Evolutionary conservation across 2,329 filamentous ascomycete genomes (phyloP), one percentile per base, ranked within the genome.

Genomic region (Graphiopsis chlorocephala): DNA sequence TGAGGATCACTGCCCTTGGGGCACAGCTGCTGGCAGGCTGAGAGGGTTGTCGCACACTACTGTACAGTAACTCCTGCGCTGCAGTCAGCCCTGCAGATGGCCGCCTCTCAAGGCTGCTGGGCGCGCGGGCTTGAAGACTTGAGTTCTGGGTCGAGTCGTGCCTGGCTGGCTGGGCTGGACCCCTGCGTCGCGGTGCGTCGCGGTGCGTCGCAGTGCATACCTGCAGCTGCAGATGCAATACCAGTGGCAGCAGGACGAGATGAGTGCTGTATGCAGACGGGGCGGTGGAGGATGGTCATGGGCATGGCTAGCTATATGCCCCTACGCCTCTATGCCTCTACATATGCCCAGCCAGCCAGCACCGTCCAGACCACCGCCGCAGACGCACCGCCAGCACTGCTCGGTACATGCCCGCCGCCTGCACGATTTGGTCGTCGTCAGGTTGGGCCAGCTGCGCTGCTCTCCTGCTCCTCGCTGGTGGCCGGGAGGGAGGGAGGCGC

Each of bases 111-210:
- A 52, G 59, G 59, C 59, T 61, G 59, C 59, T 61, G 47, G 59
- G 59, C 59, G 42, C 59, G 48, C 45, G 35, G 60, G 60, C 60
- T 62, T 62, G 60, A 62, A 62, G 60, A 62, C 60, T 53, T 55
- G 47, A 38, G 60, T 62, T 62, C 60, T 62, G 33, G 60, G 38
- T 45, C 60, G 48, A 53, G 23, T n/a, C 25, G 60, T 62, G 60
- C 60, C 48, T 62, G 60, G 60, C 60, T 58, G 55, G 55, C 61
- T 20, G 38, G 38, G 50, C 17, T 55, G 48, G 56, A 61, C 55
- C 55, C 63, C 50, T 58, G 63, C 53, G 55, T 55, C 28, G 56
- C 57, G 15, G 33, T 35, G n/a, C 48, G 29, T 23, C 23, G 20
- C 20, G 6, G 45, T 48, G 25, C 17, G 45, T 48, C 45, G 38